These are phyloP conservation scores for Penicillium crystallinum DNA, from an alignment of 495 filamentous ascomycete genomes.

Conservation along the genomic window DNA sequence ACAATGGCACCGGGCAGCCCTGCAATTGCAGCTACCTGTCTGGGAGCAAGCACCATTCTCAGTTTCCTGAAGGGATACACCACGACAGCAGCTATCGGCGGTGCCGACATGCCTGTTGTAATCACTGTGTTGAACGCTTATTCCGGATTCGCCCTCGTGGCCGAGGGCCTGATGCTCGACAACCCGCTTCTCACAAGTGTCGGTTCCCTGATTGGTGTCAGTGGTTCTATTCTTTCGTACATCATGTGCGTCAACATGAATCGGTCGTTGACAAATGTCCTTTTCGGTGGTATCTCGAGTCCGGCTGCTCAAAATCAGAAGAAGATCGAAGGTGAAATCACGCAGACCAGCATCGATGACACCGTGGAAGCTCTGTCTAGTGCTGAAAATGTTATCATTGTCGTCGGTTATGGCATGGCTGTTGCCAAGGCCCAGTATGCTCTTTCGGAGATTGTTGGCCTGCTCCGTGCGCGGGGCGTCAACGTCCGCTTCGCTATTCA, in stretches of 20 bases:
- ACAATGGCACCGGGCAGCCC: constrained; percentile 70
- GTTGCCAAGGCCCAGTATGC: constrained; percentile 84
- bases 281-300: constrained; percentile 70
- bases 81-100: constrained; percentile 75
- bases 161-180: constrained; percentile 83
- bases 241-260: constrained; percentile 86
- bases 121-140: constrained; percentile 84
- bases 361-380: constrained; percentile 63
- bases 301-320: constrained; percentile 51
- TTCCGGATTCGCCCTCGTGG: constrained; percentile 76
- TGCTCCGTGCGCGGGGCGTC: constrained; percentile 62
- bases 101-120: constrained; percentile 83
- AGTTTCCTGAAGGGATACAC: constrained; percentile 80
- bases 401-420: constrained; percentile 84
- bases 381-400: constrained; percentile 73
- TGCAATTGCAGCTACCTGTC: constrained; percentile 64
- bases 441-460: constrained; percentile 68
- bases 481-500: constrained; percentile 84
- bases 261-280: constrained; percentile 69
- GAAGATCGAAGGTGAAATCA: constrained; percentile 70
- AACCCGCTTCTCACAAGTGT: constrained; percentile 74
- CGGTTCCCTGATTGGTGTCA: constrained; percentile 74
- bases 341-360: constrained; percentile 68
- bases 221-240: constrained; percentile 75
- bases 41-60: constrained; percentile 65